A percentile compares a stretch with the other conserved stretches of the same genome.
phyloP scores from a whole-genome alignment of 495 filamentous ascomycete genomes.

The Annulohypoxylon nitens region DNA sequence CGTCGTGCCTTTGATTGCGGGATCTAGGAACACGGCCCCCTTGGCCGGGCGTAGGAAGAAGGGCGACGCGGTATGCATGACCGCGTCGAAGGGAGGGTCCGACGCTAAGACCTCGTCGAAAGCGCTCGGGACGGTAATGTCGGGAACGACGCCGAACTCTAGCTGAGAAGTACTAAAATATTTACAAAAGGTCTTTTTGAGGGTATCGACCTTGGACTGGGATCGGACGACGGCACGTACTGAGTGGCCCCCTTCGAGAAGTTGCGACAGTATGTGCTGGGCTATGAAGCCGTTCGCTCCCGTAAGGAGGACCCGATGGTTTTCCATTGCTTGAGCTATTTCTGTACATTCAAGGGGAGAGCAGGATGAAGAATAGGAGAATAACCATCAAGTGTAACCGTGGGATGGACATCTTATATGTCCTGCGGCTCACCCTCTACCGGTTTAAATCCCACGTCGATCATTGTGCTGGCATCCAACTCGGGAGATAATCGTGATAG shows the following conservation, averaged over 20 bases:
- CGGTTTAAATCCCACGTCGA: background rate
- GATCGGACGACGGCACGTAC: constrained; percentile 62
- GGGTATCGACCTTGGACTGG: constrained; percentile 49
- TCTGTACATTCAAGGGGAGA: background rate
- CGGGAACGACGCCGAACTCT: constrained; percentile 63
- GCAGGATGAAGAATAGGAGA: background rate
- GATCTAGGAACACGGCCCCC: constrained; percentile 58
- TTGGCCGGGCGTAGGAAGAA: constrained; percentile 55
- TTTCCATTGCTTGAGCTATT: constrained; percentile 15
- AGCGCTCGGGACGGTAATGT: constrained; percentile 59
- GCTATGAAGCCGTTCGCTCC: constrained; percentile 72
- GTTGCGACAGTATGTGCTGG: constrained; percentile 66
- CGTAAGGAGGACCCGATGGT: constrained; percentile 64
- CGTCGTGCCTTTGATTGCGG: constrained; percentile 63
- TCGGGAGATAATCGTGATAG: background rate
- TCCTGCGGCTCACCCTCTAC: no score
- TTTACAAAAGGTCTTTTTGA: constrained; percentile 52
- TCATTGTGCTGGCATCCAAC: background rate
- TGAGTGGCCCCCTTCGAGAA: constrained; percentile 63
- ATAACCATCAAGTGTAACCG: background rate
- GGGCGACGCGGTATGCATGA: constrained; percentile 68
- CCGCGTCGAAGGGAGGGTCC: constrained; percentile 63
- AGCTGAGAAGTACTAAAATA: constrained; percentile 51
- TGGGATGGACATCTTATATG: no score
- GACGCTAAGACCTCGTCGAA: constrained; percentile 63